These are phyloP conservation scores for Colletotrichum sp. DNA, from an alignment of 2,329 filamentous ascomycete species.

Conservation along the genomic window DNA sequence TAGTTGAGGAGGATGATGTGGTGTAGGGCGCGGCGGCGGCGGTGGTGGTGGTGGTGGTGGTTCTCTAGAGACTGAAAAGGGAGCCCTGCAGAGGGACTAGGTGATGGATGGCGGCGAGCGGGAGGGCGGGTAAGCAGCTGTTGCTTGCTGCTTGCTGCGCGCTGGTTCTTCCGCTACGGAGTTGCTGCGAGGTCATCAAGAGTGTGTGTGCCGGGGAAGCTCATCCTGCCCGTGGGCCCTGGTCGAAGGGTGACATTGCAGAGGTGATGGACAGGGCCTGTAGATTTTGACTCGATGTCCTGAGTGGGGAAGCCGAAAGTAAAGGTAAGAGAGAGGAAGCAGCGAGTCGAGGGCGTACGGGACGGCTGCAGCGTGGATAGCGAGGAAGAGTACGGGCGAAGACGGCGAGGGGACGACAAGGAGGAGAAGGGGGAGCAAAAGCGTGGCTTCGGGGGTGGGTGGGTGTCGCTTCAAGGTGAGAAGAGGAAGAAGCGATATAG, in stretches of 20 bases:
- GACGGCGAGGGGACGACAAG: neutral
- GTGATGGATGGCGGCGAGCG: neutral
- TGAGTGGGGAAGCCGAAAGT: neutral
- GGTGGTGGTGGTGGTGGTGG: neutral
- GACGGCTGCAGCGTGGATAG: neutral
- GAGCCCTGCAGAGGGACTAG: neutral
- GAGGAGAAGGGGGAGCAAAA: neutral
- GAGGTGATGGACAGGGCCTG: conserved; percentile 12
- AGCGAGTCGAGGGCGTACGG: neutral
- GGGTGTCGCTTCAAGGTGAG: neutral
- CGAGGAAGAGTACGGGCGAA: neutral
- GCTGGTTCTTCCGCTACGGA: neutral
- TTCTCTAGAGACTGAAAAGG: neutral
- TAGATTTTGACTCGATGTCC: conserved; percentile 5
- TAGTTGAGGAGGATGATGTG: neutral
- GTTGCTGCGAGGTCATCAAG: neutral
- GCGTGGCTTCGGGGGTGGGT: neutral
- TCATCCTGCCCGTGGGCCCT: conserved; percentile 13
- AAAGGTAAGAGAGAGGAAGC: neutral
- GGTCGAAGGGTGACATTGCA: conserved; percentile 11
- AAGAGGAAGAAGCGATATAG: neutral
- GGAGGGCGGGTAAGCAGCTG: conserved; percentile 1
- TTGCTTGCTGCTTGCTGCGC: neutral
- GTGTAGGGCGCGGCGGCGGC: neutral
- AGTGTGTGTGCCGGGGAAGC: conserved; percentile 19